Base-by-base conservation (phyloP, 2,329 filamentous ascomycete genomes). In the Falciphora oryzae region DNA sequence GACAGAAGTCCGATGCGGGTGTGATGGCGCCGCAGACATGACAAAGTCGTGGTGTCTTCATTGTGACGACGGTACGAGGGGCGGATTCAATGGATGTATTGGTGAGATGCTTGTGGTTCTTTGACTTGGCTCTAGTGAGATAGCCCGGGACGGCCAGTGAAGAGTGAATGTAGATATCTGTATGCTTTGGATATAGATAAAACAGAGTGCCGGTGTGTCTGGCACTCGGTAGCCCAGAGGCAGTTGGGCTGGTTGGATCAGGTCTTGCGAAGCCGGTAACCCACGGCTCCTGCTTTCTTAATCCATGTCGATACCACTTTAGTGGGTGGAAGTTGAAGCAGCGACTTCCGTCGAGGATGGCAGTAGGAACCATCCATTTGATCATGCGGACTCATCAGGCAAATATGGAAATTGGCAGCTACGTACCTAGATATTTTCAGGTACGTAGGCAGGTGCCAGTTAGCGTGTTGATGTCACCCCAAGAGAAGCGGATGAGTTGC, bases 21-120 rank as follows among this genome's bases (percentile, higher is more conserved):
- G 80, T 75, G 57, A 73, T 74, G 59, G 77, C 75, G 16, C 78
- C 78, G 68, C 83, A 86, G 13, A 81, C 72, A 68, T 85, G 83
- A 66, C 83, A 86, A 31, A 79, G 71, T 63, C 76, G 78, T 57
- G 71, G 69, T 58, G 67, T 35, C 11, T 53, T 53, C 44, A 53
- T 53, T 11, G 44, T 53, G 44, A 25, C 22, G 4, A 6, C 13
- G 22, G 44, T 4, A 16, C 4, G 38, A 44, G 38, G 4, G 16
- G 38, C 5, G 4, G 38, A 44, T 44, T 18, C 4, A 53, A 53
- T 7, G 10, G n/a, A 10, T 53, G 44, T 22, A n/a, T 53, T 3
- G 14, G n/a, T n/a, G n/a, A 53, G 8, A n/a, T 10, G n/a, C 18
- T 25, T 53, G 44, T n/a, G 22, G 3, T 53, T 22, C 5, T 25